A percentile compares a stretch with the other conserved stretches of the same genome.
Conservation (phyloP, 2,329 filamentous ascomycete genomes). For the Pseudovirgaria hyperparasitica region DNA sequence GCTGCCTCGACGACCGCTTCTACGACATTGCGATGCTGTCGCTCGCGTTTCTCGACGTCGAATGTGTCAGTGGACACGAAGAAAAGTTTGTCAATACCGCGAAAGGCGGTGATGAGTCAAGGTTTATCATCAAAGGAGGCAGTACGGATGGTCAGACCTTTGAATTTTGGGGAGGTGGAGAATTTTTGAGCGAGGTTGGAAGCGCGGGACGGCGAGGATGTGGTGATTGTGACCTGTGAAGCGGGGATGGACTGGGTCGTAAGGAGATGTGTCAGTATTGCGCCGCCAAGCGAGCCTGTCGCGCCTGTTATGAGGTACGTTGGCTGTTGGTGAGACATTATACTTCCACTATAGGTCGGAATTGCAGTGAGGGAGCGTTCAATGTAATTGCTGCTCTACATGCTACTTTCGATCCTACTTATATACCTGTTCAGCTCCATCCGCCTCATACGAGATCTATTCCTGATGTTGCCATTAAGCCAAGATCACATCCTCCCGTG, state of each 20-base stretch:
- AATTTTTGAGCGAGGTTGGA: conserved; percentile 29
- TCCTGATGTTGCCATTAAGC: too few relatives aligned
- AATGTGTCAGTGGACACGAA: conserved; percentile 43
- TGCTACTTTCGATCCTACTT: too few relatives aligned
- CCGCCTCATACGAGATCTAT: too few relatives aligned
- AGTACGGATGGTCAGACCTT: conserved; percentile 33
- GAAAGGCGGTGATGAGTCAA: conserved; percentile 35
- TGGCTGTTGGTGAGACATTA: too few relatives aligned
- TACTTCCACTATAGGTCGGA: too few relatives aligned
- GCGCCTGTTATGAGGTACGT: conserved; percentile 14
- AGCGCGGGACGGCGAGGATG: conserved; percentile 35
- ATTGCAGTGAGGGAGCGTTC: too few relatives aligned
- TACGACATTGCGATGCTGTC: conserved; percentile 35
- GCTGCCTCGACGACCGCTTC: conserved; percentile 39
- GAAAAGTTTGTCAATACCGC: conserved; percentile 39
- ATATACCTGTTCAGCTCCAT: too few relatives aligned
- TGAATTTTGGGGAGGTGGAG: too few relatives aligned
- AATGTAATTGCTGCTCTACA: too few relatives aligned
- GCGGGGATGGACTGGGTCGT: conserved; percentile 31
- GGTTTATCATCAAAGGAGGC: conserved; percentile 39
- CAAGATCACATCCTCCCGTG: too few relatives aligned
- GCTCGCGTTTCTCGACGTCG: conserved; percentile 28
- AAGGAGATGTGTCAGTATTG: conserved; percentile 25
- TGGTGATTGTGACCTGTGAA: conserved; percentile 31
- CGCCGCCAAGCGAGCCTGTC: conserved; percentile 39